phyloP scores from a whole-genome alignment of 768 basidiomycete genomes.

The Xerocomellus amylosporus region DNA sequence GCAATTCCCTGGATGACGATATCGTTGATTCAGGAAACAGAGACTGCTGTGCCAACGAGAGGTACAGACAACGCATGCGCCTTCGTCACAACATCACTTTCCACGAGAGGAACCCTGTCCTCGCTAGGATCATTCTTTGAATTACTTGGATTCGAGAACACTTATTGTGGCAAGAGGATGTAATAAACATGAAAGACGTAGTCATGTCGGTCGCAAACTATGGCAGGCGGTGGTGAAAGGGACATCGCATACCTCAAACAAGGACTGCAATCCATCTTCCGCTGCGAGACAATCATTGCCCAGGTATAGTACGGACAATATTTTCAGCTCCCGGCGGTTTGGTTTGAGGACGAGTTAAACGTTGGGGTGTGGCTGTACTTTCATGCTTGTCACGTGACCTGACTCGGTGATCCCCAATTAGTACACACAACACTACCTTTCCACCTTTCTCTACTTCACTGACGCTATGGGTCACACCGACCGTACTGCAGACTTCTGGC shows the following conservation, averaged over 20 bases:
- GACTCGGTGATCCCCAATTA: not conserved
- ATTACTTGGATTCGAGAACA: not conserved
- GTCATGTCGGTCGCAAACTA: constrained; percentile 44
- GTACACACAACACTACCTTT: not conserved
- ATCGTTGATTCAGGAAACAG: constrained; percentile 33
- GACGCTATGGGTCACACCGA: constrained; percentile 52
- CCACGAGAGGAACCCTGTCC: constrained; percentile 4
- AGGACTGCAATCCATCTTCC: constrained; percentile 47
- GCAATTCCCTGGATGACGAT: not conserved
- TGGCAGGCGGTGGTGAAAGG: constrained; percentile 55
- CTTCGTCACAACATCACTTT: constrained; percentile 32
- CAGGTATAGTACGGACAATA: constrained; percentile 17
- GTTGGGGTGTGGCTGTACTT: not conserved
- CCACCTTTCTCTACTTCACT: not conserved
- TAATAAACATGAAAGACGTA: constrained; percentile 2
- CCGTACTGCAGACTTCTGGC: constrained; percentile 62
- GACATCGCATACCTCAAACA: constrained; percentile 72
- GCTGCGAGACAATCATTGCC: constrained; percentile 24
- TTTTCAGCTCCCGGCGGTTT: constrained; percentile 24
- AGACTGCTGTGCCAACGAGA: constrained; percentile 54
- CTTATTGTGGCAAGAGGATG: constrained; percentile 24
- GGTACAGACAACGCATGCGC: constrained; percentile 52
- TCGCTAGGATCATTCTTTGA: constrained; percentile 23
- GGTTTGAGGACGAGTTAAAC: constrained; percentile 3
- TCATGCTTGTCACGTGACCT: constrained; percentile 24